Base-by-base conservation (phyloP, 192 early-diverging fungal species). In the Mortierella antarctica region DNA sequence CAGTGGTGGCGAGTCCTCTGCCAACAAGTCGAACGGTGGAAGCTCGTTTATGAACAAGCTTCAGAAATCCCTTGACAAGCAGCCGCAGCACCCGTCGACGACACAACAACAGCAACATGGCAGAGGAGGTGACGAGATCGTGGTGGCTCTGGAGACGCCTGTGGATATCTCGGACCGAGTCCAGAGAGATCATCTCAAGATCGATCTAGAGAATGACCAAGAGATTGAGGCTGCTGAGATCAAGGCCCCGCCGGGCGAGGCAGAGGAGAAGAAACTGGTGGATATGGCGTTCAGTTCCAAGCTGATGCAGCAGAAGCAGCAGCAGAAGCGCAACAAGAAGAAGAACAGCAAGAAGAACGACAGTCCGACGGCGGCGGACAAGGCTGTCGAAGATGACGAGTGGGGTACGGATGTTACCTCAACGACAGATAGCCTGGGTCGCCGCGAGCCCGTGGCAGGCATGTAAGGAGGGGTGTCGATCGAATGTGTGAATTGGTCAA, bases 401-500 rank as follows among this genome's bases (percentile, higher is more conserved):
- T 80, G 77, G 77, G 70, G 72, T 57, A 31, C 67, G 23, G 45
- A 31, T 31, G 31, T 31, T 3, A 31, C 31, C 31, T n/a, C 65
- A 2, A 65, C 70, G 10, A 41, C 65, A 12, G 70, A 72, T 10
- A 49, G 57, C 4, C 23, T 45, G 58, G 72, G 52, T 13, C 70
- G 77, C 46, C 70, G 77, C 14, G 77, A 80, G n/a, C 8, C 51
- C 7, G 44, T 50, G 17, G 77, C 77, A 5, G 77, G 69, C 18
- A 67, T 79, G 53, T 78, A 78, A 47, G 9, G 0, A 47, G 5
- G 52, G 11, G 7, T 13, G 51, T 55, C 53, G 7, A 55, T 55
- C 53, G 21, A 31, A 3, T 31, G 31, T 31, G 31, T 31, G 31
- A 31, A 31, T 31, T 2, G 31, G 31, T 31, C 31, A 31, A 31